Percentiles rank a stretch among this genome's conserved stretches.
Evolutionary conservation across 1,284 basidiomycete species (phyloP).

Genomic region (Macrocybe sp.): DNA sequence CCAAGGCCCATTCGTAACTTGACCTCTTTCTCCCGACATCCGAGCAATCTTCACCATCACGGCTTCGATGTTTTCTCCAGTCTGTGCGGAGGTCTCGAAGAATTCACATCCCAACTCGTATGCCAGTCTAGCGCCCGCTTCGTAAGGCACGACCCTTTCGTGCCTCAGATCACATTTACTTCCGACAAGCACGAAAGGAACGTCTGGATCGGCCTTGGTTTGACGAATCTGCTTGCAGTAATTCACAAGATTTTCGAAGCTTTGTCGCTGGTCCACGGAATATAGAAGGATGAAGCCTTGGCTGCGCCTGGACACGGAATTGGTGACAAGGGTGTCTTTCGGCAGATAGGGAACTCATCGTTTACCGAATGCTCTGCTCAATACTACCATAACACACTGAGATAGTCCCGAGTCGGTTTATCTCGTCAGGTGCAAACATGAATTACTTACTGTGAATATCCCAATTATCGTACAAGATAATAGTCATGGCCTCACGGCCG

Average conservation of each 20-base stretch:
- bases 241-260: constrained; percentile 22
- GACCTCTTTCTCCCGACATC: neutral
- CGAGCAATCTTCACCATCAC: constrained; percentile 7
- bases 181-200: constrained; percentile 20
- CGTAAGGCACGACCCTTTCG: constrained; percentile 3
- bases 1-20: neutral
- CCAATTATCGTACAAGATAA: constrained; percentile 1
- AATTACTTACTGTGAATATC: constrained; percentile 13
- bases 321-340: neutral
- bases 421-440: neutral
- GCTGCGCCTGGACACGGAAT: constrained; percentile 11
- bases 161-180: constrained; percentile 14
- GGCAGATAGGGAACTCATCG: constrained; percentile 1
- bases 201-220: constrained; percentile 11
- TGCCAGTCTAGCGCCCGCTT: constrained; percentile 9
- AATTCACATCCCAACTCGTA: constrained; percentile 8
- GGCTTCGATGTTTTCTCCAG: constrained; percentile 17
- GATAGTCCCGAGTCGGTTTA: constrained; percentile 6
- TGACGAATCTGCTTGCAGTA: constrained; percentile 20
- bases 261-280: constrained; percentile 19
- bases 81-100: constrained; percentile 21
- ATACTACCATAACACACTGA: neutral
- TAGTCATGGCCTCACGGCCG: too few species aligned
- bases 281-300: constrained; percentile 26
- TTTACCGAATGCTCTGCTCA: constrained; percentile 18